Base-by-base conservation (phyloP, 2,329 filamentous ascomycete genomes). In the Sphaerulina musiva region DNA sequence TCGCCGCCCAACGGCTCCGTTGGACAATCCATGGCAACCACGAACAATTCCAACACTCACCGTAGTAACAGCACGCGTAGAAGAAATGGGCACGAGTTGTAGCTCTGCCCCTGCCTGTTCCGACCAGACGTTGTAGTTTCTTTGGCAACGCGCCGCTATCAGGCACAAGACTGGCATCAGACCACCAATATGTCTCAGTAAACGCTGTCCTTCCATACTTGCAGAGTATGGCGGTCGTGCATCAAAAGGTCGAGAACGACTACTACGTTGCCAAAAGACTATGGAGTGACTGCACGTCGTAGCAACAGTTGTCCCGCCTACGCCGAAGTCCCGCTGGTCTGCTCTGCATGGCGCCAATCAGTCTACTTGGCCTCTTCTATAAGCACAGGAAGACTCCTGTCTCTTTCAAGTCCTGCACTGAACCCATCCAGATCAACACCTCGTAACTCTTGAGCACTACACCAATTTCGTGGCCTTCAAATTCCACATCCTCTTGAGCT, bases 251-350 rank as follows among this genome's bases (percentile, higher is more conserved):
- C 32, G 8, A 36, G 32, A 8, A 36, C 8, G 32, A 36, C 32
- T 12, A 2, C 3, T 36, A 9, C 8, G 32, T 36, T 12, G 8
- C 8, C 11, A 12, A 12, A 36, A 8, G 11, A 44, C 38, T 14
- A 36, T 12, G 8, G 20, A 20, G 20, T 20, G 20, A 20, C 20
- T 20, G 9, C 34, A 14, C 23, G 38, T 14, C 48, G 48, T 26
- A 51, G 53, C 53, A 55, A 55, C 53, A 46, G 53, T 55, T 55
- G 53, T 55, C 53, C 32, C 43, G 53, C 47, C 53, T 55, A 55
- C 53, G 20, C 38, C 17, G 8, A 4, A 46, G n/a, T 42, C 11
- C 42, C 47, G 51, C 48, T 36, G 39, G 45, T 20, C 14, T 23
- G 20, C 17, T 43, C 17, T 26, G 14, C 5, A 10, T 20, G 6